A percentile compares a stretch with the other conserved stretches of the same genome.
These are phyloP conservation scores for Hypoxylon fragiforme DNA, from an alignment of 495 filamentous ascomycete species.

Conservation along the genomic window DNA sequence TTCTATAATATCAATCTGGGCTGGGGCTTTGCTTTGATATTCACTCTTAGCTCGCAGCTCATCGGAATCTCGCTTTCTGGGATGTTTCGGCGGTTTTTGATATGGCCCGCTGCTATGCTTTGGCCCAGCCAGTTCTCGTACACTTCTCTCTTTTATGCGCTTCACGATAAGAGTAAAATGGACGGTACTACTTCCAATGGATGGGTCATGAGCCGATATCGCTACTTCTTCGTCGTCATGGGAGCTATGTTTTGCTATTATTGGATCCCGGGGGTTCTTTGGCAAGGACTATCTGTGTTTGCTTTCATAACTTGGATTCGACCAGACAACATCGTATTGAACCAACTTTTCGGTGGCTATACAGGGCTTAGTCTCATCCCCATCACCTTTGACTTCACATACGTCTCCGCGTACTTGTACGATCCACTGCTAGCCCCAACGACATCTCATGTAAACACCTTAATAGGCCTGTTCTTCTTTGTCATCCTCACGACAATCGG, in stretches of 20 bases:
- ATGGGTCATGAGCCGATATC: constrained; percentile 62
- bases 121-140: constrained; percentile 65
- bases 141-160: constrained; percentile 59
- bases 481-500: constrained; percentile 56
- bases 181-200: constrained; percentile 56
- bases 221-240: constrained; percentile 62
- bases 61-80: constrained; percentile 68
- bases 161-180: constrained; percentile 61
- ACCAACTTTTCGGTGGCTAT: constrained; percentile 64
- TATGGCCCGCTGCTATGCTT: constrained; percentile 65
- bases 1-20: constrained; percentile 62
- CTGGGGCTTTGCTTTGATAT: constrained; percentile 63
- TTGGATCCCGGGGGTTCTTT: constrained; percentile 59
- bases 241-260: constrained; percentile 62
- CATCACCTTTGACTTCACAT: constrained; percentile 68
- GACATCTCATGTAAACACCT: constrained; percentile 58
- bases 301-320: constrained; percentile 58
- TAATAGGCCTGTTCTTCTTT: constrained; percentile 59
- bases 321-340: constrained; percentile 60
- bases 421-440: constrained; percentile 63
- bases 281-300: constrained; percentile 53
- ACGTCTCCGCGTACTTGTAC: constrained; percentile 60
- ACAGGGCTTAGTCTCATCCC: constrained; percentile 64
- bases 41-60: constrained; percentile 66
- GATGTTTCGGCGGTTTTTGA: constrained; percentile 61